A percentile compares a stretch with the other conserved stretches of the same genome.
Evolutionary conservation across 192 early-diverging fungal species (phyloP).

Genomic region (Spizellomyces punctatus): DNA sequence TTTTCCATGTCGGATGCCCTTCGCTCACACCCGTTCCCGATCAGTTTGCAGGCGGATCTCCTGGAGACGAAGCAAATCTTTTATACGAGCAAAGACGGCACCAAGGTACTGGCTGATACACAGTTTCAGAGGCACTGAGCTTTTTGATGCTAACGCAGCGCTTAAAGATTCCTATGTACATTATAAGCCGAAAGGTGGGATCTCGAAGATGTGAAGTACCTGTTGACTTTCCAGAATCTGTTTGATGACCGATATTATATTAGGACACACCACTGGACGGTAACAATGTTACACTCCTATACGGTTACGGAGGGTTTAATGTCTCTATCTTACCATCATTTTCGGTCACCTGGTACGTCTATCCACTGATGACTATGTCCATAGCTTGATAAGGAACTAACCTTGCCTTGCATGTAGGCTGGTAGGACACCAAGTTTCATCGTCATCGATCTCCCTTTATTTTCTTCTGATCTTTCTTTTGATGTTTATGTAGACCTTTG

Average conservation of each 20-base stretch:
- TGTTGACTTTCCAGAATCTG: background rate
- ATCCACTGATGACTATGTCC: background rate
- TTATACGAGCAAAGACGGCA: conserved; percentile 66
- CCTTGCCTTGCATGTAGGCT: background rate
- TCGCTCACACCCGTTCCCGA: background rate
- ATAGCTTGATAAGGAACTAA: background rate
- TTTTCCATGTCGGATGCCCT: background rate
- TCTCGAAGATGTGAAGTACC: background rate
- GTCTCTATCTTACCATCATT: conserved; percentile 54
- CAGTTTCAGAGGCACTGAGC: background rate
- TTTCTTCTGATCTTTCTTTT: background rate
- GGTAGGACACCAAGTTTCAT: background rate
- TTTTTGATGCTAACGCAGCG: background rate
- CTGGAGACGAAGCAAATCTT: conserved; percentile 71
- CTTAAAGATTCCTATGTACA: conserved; percentile 65
- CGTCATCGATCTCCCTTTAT: background rate
- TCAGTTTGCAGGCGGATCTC: conserved; percentile 45
- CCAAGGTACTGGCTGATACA: conserved; percentile 27
- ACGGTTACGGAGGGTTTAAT: conserved; percentile 75
- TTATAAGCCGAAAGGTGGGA: conserved; percentile 54
- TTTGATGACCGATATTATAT: background rate
- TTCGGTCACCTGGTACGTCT: conserved; percentile 33
- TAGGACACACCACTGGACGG: conserved; percentile 47
- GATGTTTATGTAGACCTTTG: conserved; percentile 21
- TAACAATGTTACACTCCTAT: conserved; percentile 60